Base-by-base conservation (phyloP, 306 rosid species). In the Sicyos baderoa region DNA sequence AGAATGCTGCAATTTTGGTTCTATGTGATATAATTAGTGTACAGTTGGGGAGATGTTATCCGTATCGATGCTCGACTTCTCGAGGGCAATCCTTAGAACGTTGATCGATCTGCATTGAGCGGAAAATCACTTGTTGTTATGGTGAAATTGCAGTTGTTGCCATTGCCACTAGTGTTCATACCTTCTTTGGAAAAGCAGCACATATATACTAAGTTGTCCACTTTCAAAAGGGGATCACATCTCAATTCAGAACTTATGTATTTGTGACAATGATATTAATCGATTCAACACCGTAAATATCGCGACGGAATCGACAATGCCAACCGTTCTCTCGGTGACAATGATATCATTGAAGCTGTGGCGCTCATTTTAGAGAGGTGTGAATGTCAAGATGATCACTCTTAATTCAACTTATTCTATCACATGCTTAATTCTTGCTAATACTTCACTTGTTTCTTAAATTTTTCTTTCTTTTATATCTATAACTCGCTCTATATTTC, bases 1-100 rank as follows among this genome's bases (percentile, higher is more conserved):
- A 89, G 71, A 96, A 89, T 25, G 98, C 98, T 73, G 82, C 98
- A 74, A 85, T 93, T 76, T 80, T 93, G n/a, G 98, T 93, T 71
- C 98, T 97, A 6, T 97, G 98, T 40, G 99, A 93, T 69, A 85
- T 93, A 81, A 69, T 93, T 18, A 93, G 96, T 78, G 75, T 93
- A 79, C 89, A 93, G 68, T 81, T 93, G 45, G 99, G 99, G 99
- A 68, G 99, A 93, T 53, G 90, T 93, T 51, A 66, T 93, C 76
- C 99, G 97, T 15, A 96, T 97, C n/a, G 99, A 93, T 85, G 99
- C 97, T 52, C 99, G 99, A 54, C 96, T 93, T 71, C 99, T 93
- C 1, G 99, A 93, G 74, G 97, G 97, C 52, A 97, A 93, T 75
- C 86, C 99, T 56, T 81, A 88, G 57, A 93, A 90, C 81, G 29